Percentiles rank a stretch among this genome's conserved stretches.
phyloP scores from a whole-genome alignment of 2,329 filamentous ascomycete species.

The Alternaria sp. region DNA sequence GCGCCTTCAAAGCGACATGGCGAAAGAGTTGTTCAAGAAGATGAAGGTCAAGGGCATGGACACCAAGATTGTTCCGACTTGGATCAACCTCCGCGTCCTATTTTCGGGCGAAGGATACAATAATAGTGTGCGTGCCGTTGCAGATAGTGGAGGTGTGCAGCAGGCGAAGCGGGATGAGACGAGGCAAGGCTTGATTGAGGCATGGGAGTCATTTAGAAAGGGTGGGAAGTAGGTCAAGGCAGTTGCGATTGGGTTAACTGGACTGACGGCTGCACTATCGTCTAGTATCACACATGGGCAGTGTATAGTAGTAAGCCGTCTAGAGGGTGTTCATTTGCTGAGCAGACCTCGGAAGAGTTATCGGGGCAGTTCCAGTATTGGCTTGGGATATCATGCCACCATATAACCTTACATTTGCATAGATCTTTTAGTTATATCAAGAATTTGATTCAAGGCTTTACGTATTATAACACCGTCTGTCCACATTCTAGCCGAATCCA shows the following conservation, averaged over 20 bases:
- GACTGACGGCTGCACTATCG: neutral
- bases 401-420: neutral
- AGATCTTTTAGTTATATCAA: neutral
- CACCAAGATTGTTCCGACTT: slow-evolving; percentile 29
- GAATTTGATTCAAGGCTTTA: slow-evolving; percentile 1
- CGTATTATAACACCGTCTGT: neutral
- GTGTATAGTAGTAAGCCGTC: neutral
- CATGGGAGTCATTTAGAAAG: slow-evolving; percentile 31
- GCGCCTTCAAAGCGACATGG: slow-evolving; percentile 26
- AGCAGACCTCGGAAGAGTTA: neutral
- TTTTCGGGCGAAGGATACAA: slow-evolving; percentile 36
- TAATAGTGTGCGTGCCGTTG: neutral
- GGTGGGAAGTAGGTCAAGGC: slow-evolving; percentile 1
- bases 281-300: neutral
- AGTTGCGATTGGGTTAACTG: neutral
- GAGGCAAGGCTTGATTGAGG: slow-evolving; percentile 20
- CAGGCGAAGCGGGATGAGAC: slow-evolving; percentile 20
- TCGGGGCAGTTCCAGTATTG: neutral
- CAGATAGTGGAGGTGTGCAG: neutral
- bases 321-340: neutral
- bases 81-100: slow-evolving; percentile 37
- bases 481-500: neutral
- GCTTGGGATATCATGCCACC: neutral
- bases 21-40: slow-evolving; percentile 22
- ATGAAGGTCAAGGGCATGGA: slow-evolving; percentile 1